Percentiles rank a stretch among this genome's conserved stretches.
Evolutionary conservation across 2,329 filamentous ascomycete genomes (phyloP).

Genomic region (Ascochyta viciae-villosae): DNA sequence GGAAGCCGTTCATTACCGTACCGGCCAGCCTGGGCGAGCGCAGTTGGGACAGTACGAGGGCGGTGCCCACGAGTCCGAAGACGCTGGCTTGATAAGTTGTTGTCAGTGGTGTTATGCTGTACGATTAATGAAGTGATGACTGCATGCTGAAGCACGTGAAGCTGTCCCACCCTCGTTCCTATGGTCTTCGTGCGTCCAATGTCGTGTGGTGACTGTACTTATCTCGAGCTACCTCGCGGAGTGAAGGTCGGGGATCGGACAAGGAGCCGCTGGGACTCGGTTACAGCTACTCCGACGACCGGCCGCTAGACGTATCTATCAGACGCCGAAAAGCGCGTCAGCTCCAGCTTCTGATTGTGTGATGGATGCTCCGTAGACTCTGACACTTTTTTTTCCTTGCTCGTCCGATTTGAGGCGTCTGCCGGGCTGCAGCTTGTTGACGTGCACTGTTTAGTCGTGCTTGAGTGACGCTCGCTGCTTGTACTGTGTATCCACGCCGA

Average conservation of each 20-base stretch:
- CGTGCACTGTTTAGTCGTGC: too few relatives aligned
- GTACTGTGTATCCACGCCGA: too few relatives aligned
- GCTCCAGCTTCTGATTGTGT: background rate
- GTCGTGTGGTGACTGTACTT: background rate
- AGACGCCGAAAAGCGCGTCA: slow-evolving; percentile 13
- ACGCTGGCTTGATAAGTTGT: slow-evolving; percentile 2
- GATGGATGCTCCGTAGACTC: background rate
- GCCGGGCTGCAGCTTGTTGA: too few relatives aligned
- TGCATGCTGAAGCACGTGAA: background rate
- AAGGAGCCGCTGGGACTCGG: slow-evolving; percentile 1
- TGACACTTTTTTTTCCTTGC: background rate
- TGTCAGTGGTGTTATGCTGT: background rate
- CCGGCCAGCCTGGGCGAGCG: slow-evolving; percentile 38
- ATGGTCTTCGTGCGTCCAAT: background rate
- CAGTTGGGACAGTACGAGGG: slow-evolving; percentile 27
- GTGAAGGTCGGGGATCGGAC: background rate
- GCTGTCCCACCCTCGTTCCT: background rate
- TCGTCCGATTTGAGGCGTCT: too few relatives aligned
- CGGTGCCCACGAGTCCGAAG: slow-evolving; percentile 20
- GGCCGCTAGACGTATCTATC: background rate
- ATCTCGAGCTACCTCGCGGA: slow-evolving; percentile 12
- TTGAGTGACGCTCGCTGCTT: too few relatives aligned
- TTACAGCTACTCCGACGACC: background rate
- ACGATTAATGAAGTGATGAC: slow-evolving; percentile 1
- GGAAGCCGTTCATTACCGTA: slow-evolving; percentile 46